Base-by-base conservation (phyloP, 1,284 basidiomycete species). In the Inonotus obliquus region DNA sequence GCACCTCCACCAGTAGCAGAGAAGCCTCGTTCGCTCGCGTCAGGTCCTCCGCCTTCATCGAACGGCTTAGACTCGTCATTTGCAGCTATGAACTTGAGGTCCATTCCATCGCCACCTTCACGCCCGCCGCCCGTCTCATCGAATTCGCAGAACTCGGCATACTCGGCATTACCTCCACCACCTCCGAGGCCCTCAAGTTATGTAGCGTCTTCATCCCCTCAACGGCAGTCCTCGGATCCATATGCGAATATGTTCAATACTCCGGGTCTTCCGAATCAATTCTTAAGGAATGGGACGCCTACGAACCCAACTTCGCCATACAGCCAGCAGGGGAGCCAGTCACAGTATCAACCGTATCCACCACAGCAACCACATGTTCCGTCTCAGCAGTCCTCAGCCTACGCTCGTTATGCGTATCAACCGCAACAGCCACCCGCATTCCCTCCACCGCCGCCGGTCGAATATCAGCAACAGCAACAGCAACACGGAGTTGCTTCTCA, bases 1-100 rank as follows among this genome's bases (percentile, higher is more conserved):
- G 41, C 17, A 1, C 75, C 80, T 19, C 77, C 80, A 25, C 77
- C 80, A 4, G 54, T 66, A 57, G 75, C 80, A 1, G 74, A 71
- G 38, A 84, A 82, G 64, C 83, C 82, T 4, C 79, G 77, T n/a
- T 66, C 77, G 35, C 78, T 76, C 17, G 81, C 78, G 17, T 76
- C 79, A 5, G 75, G 74, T 57, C 75, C 74, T 4, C 67, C 70
- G 4, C 71, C 74, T 41, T 76, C 75, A 41, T 29, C 45, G 9
- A 51, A 47, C 21, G 55, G 37, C 47, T 71, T 86, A 2, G 79
- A 81, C 62, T 74, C 77, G 3, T 77, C 80, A 1, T 83, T 88
- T 68, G 75, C 80, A 1, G 79, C 81, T 0, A 80, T 89, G 81
- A 82, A 70, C 65, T 61, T 84, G 38, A 67, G 69, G 49, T 56